These are phyloP conservation scores for Lepidium aucheri DNA, from an alignment of 345 rosid species.

Conservation along the genomic window DNA sequence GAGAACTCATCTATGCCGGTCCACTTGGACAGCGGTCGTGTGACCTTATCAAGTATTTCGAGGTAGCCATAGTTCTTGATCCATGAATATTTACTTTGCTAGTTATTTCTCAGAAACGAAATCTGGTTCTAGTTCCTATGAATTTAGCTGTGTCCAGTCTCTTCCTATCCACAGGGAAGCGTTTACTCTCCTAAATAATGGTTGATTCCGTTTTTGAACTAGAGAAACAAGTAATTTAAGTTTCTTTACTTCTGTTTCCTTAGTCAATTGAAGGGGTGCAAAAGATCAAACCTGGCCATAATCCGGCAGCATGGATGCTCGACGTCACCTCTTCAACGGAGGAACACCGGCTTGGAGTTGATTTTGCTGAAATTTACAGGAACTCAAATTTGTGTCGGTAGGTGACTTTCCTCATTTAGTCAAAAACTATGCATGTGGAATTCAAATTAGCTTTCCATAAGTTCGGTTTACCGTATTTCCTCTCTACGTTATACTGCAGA, in stretches of 20 bases:
- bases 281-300: slow-evolving; percentile 70
- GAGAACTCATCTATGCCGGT: slow-evolving; percentile 95
- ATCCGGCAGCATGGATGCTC: slow-evolving; percentile 99
- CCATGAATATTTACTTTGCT: not conserved
- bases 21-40: slow-evolving; percentile 78
- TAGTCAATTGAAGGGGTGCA: slow-evolving; percentile 84
- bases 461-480: slow-evolving; percentile 3
- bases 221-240: not conserved
- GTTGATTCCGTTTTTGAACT: not conserved
- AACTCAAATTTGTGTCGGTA: slow-evolving; percentile 67
- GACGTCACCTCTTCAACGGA: slow-evolving; percentile 74
- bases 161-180: no score
- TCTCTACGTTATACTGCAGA: slow-evolving; percentile 35
- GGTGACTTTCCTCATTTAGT: slow-evolving; percentile 16
- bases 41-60: slow-evolving; percentile 75
- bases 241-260: not conserved
- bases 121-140: not conserved
- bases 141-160: no score
- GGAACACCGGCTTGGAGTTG: slow-evolving; percentile 66
- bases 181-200: no score
- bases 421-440: not conserved
- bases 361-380: slow-evolving; percentile 84
- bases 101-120: not conserved
- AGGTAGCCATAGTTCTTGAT: slow-evolving; percentile 36
- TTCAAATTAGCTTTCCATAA: not conserved